These are phyloP conservation scores for Panicum hallii DNA, from an alignment of 202 grass and related monocot genomes.

Conservation along the genomic window DNA sequence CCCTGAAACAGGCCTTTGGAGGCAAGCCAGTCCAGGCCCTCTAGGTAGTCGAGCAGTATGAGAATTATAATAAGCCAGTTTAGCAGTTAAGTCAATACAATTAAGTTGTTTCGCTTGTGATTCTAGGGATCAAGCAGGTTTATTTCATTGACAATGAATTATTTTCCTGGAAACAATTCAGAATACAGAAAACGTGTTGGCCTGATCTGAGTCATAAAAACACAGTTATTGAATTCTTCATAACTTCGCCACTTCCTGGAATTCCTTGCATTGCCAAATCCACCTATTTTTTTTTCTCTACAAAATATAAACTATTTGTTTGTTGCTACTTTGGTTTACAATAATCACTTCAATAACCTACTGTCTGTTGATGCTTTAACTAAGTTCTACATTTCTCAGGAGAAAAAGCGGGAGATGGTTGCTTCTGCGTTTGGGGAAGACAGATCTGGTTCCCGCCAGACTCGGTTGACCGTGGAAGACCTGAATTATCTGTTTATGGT, in stretches of 20 bases:
- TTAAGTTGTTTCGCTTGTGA: background rate
- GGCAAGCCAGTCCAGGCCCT: background rate
- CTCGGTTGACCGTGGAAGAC: conserved; percentile 84
- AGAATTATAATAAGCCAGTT: background rate
- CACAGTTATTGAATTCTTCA: background rate
- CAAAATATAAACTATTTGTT: background rate
- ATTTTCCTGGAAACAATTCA: background rate
- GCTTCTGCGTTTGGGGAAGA: conserved; percentile 96
- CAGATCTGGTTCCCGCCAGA: conserved; percentile 76
- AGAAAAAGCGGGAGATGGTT: conserved; percentile 98
- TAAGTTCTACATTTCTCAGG: conserved; percentile 56
- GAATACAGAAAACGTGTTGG: background rate
- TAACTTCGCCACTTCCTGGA: background rate
- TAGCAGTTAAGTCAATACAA: background rate
- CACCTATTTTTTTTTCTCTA: background rate
- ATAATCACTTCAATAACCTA: background rate
- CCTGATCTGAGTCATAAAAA: background rate
- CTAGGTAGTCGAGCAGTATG: background rate
- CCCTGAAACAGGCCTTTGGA: background rate
- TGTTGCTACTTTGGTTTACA: background rate
- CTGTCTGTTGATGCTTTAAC: conserved; percentile 16
- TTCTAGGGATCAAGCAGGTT: background rate
- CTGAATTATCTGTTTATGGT: conserved; percentile 93
- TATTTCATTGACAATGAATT: background rate
- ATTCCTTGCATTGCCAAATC: background rate